Conservation (phyloP, 2,329 filamentous ascomycete species). For the Lecanosticta acicola region DNA sequence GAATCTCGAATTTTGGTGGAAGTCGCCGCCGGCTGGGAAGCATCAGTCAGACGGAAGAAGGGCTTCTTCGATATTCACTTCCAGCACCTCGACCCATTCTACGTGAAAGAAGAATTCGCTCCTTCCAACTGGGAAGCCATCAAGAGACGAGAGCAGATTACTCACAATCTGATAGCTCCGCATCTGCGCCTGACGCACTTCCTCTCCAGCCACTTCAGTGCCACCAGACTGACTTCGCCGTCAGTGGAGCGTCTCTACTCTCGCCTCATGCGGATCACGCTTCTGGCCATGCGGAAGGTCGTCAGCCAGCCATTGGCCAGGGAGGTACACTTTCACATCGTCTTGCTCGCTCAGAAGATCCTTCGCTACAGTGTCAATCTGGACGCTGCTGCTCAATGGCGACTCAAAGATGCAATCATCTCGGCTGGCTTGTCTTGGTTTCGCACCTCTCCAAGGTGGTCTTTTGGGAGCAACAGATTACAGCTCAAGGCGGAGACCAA, state of each 20-base stretch:
- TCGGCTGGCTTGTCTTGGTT: constrained; percentile 90
- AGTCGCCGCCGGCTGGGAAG: constrained; percentile 86
- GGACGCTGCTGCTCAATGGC: constrained; percentile 65
- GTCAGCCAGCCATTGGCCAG: constrained; percentile 78
- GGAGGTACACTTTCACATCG: constrained; percentile 84
- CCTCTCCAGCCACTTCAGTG: constrained; percentile 89
- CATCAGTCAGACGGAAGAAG: constrained; percentile 66
- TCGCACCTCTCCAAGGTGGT: constrained; percentile 74
- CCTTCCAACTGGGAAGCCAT: constrained; percentile 76
- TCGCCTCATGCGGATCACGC: constrained; percentile 71
- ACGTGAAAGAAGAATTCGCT: constrained; percentile 83
- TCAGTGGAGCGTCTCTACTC: constrained; percentile 78
- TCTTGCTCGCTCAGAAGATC: constrained; percentile 76
- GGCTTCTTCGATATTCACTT: constrained; percentile 76
- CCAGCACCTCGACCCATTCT: constrained; percentile 79
- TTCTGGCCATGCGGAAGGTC: constrained; percentile 66
- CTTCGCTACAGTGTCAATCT: constrained; percentile 63
- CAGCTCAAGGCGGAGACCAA: constrained; percentile 91
- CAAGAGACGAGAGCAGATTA: constrained; percentile 67
- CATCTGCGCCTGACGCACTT: constrained; percentile 84
- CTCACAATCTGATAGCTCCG: constrained; percentile 78
- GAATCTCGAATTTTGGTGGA: constrained; percentile 81
- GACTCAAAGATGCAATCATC: constrained; percentile 81
- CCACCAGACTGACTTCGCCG: constrained; percentile 75
- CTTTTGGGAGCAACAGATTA: constrained; percentile 87